phyloP scores from a whole-genome alignment of 176 grass and related monocot genomes.

The Poa pratensis region DNA sequence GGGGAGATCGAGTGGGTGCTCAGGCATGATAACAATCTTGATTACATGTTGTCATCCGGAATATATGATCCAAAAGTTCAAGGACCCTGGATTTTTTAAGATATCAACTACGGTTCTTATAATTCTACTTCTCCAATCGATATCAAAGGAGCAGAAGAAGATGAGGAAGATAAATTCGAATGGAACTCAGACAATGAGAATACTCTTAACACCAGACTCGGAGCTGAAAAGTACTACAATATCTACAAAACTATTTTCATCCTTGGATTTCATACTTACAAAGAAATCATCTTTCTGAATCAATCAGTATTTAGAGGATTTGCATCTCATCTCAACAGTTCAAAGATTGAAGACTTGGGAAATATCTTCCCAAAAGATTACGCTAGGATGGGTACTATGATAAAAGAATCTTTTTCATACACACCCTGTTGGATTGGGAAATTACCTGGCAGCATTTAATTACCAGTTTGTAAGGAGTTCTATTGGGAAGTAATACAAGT shows the following conservation, averaged over 20 bases:
- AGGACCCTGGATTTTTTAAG: neutral
- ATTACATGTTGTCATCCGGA: neutral
- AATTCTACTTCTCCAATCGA: neutral
- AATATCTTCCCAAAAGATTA: neutral
- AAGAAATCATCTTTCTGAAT: slow-evolving; percentile 2
- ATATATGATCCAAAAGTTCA: neutral
- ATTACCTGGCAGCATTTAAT: neutral
- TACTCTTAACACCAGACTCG: neutral
- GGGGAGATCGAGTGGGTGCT: neutral
- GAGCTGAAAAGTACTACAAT: neutral
- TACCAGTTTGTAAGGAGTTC: neutral
- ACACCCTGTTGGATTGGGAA: neutral
- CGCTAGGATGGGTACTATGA: neutral
- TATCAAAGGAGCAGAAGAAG: neutral
- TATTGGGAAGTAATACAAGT: neutral
- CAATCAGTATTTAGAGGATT: neutral
- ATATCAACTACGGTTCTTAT: neutral
- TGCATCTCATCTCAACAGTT: neutral
- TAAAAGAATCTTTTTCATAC: neutral
- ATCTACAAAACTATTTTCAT: neutral
- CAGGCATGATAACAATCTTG: neutral
- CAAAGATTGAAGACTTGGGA: neutral
- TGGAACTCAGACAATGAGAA: neutral
- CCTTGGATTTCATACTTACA: neutral
- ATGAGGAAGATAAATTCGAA: neutral